A percentile compares a stretch with the other conserved stretches of the same genome.
Evolutionary conservation across 768 basidiomycete species (phyloP).

Genomic region (Galerina sulciceps): DNA sequence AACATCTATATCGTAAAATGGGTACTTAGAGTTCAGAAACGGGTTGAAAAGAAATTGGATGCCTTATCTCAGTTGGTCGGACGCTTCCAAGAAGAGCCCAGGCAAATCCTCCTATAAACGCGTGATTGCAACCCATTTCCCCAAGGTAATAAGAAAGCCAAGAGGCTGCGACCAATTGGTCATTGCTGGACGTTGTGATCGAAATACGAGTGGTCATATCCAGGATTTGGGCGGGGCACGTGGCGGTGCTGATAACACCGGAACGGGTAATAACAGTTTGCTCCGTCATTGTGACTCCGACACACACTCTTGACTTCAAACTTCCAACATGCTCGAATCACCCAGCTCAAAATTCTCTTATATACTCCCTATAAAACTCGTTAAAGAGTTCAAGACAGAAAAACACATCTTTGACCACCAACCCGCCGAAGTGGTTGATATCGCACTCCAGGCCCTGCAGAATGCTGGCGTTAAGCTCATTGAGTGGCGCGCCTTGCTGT

Average conservation of each 20-base stretch:
- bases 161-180: slow-evolving; percentile 21
- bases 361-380: background rate
- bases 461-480: slow-evolving; percentile 21
- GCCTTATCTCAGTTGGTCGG: slow-evolving; percentile 31
- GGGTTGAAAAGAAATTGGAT: background rate
- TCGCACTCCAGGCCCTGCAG: slow-evolving; percentile 26
- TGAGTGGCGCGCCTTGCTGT: slow-evolving; percentile 31
- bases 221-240: too few relatives aligned
- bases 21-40: slow-evolving; percentile 4
- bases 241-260: background rate
- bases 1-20: slow-evolving; percentile 34
- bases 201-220: slow-evolving; percentile 14
- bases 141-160: slow-evolving; percentile 20
- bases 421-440: slow-evolving; percentile 28
- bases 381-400: slow-evolving; percentile 1
- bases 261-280: too few relatives aligned
- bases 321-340: too few relatives aligned
- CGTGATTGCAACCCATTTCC: slow-evolving; percentile 24
- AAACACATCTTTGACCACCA: slow-evolving; percentile 14
- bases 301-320: too few relatives aligned
- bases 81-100: slow-evolving; percentile 31
- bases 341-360: background rate
- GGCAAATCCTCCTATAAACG: slow-evolving; percentile 35
- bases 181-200: slow-evolving; percentile 21
- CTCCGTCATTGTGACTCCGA: too few relatives aligned